Base-by-base conservation (phyloP, 2,329 filamentous ascomycete genomes). In the Calonectria ilicicola region DNA sequence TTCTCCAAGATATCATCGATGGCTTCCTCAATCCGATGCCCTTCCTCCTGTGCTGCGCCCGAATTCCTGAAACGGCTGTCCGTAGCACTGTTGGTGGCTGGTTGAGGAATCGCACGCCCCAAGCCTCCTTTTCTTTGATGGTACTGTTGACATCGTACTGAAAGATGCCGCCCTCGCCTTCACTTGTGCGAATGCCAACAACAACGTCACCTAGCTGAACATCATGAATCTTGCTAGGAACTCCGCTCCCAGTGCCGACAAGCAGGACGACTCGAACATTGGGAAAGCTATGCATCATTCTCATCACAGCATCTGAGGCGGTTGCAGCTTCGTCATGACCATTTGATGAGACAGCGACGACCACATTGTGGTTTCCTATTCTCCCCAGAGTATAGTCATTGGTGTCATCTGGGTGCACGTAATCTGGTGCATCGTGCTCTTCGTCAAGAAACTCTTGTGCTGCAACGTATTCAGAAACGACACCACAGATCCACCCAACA, bases 351-450 rank as follows among this genome's bases (percentile, higher is more conserved):
- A 38, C 40, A 5, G 66, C 42, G 1, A 73, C 47, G 1, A 65
- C 70, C 1, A 74, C 27, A 10, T 74, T 70, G 3, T 74, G 72
- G 1, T 23, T 40, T 0, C 56, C 38, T 0, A 74, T 10, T 0
- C n/a, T 49, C 0, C 63, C 70, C 0, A 74, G 35, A 3, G 47
- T 70, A 2, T 74, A 73, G 1, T 21, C 26, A 12, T 74, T 73
- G 1, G 12, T 6, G 8, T 74, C 70, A 0, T 32, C 2, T 7
- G 23, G 17, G 2, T 23, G 5, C 1, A 21, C 6, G 32, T 15
- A 15, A n/a, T 49, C 21, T 49, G 14, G 27, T 27, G 0, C 15
- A 0, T 44, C 15, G 1, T 74, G 64, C 17, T 29, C 26, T 5
- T 56, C 2, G 2, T 74, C 70, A 0, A 74, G 70, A 7, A 69